Conservation (phyloP, 176 grass and related monocot species). For the Pontederia paniculata region DNA sequence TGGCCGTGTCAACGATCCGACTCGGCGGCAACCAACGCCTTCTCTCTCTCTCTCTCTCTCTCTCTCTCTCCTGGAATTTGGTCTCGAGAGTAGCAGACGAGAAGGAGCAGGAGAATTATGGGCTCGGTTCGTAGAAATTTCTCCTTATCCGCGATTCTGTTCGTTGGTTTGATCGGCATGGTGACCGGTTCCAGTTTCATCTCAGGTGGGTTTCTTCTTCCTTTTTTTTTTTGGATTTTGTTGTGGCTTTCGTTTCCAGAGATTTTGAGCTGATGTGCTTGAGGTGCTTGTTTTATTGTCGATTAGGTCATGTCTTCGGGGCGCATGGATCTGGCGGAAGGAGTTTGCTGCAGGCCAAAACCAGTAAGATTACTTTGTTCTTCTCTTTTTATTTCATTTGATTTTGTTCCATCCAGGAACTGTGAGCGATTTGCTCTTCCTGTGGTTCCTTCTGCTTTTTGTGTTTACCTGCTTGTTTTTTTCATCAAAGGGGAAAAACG, state of each 20-base stretch:
- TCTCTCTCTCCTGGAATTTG: too few species aligned
- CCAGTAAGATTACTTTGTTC: neutral
- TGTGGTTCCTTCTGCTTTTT: neutral
- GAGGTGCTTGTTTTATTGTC: neutral
- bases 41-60: too few species aligned
- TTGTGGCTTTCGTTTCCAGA: too few species aligned
- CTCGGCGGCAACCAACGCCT: too few species aligned
- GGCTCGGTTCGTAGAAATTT: too few species aligned
- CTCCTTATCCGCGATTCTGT: too few species aligned
- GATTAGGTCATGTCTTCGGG: neutral
- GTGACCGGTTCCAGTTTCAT: conserved; percentile 1
- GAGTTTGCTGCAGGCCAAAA: neutral
- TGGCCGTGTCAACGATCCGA: too few species aligned
- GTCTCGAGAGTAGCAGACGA: too few species aligned
- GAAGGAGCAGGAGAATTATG: too few species aligned
- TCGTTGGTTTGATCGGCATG: neutral
- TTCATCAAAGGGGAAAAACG: too few species aligned
- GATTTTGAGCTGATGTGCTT: neutral
- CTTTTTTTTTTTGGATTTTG: too few species aligned
- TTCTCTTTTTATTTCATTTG: neutral
- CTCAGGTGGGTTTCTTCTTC: neutral
- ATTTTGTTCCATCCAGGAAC: neutral
- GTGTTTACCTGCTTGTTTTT: too few species aligned
- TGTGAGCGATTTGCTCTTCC: neutral
- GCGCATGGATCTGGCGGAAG: neutral